Base-by-base conservation (phyloP, 2,329 filamentous ascomycete species). In the Colletotrichum navitas region DNA sequence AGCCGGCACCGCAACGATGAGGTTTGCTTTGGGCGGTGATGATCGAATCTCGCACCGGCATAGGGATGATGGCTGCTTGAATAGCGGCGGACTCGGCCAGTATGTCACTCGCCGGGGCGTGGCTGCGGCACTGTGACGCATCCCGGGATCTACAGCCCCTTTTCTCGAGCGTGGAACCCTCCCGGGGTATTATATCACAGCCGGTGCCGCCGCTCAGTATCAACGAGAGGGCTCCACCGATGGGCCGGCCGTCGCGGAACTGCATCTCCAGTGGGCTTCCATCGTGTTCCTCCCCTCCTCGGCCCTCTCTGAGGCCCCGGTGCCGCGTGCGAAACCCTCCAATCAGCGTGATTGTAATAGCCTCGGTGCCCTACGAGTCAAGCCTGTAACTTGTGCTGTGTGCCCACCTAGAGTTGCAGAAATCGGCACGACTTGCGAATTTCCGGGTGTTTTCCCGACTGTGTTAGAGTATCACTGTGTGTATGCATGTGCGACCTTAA, bases 111-210 rank as follows among this genome's bases (percentile, higher is more conserved):
- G 47, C 34, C 34, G 34, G 67, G 67, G 36, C 67, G 55, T 56
- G 55, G 55, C 47, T 61, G 54, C 55, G 67, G 63, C 21, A 61
- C 32, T 43, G 55, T 70, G 67, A 70, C 55, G 67, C 55, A 70
- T 56, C 32, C 49, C 41, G 41, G 49, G 32, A 47, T n/a, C 12
- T 32, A 3, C n/a, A n/a, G 43, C 10, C 29, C 64, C n/a, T 55
- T 49, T 59, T 56, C 39, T 29, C 24, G 10, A 56, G 32, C 24
- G 59, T 34, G 49, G 49, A 32, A 29, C 47, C 12, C 55, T 45
- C 39, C 49, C 49, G 60, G 60, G 56, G 4, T 29, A 29, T 29
- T 1, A 45, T 36, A 36, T 34, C 52, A 55, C 45, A 24, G n/a
- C 34, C 14, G 41, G 55, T 63, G 59, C 49, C 39, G 59, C 52